A percentile compares a stretch with the other conserved stretches of the same genome.
Conservation (phyloP, 129 eudicot genomes). For the Heracleum sosnowskyi region DNA sequence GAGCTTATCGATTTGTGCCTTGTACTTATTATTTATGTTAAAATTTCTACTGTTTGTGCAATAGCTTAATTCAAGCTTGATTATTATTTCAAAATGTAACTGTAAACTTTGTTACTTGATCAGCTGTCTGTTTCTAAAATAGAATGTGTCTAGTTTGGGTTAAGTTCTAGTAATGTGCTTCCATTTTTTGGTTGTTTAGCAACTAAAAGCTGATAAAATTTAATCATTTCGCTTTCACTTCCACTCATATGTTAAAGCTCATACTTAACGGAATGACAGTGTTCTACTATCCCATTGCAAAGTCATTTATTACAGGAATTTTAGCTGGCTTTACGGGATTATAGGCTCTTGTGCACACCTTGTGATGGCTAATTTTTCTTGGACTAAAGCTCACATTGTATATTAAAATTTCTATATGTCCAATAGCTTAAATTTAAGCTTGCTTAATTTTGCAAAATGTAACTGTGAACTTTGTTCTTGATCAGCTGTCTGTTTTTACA, state of each 20-base stretch:
- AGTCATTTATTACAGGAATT: constrained; percentile 62
- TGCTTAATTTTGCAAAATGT: neutral
- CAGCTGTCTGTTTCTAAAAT: neutral
- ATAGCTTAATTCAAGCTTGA: neutral
- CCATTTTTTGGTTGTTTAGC: neutral
- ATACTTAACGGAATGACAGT: constrained; percentile 29
- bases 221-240: neutral
- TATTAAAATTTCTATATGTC: neutral
- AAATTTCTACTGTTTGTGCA: neutral
- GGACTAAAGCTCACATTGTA: constrained; percentile 80
- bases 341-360: constrained; percentile 91
- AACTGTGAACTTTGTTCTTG: neutral
- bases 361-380: constrained; percentile 93
- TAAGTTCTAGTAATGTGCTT: neutral
- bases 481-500: neutral
- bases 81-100: neutral
- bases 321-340: constrained; percentile 91
- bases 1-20: neutral
- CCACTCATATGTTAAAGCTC: constrained; percentile 11
- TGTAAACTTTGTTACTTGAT: neutral
- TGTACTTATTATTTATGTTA: neutral
- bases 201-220: neutral
- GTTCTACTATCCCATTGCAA: constrained; percentile 64
- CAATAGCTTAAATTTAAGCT: neutral
- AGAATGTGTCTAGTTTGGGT: neutral